phyloP scores from a whole-genome alignment of 495 filamentous ascomycete species.

The Delitschia confertaspora region DNA sequence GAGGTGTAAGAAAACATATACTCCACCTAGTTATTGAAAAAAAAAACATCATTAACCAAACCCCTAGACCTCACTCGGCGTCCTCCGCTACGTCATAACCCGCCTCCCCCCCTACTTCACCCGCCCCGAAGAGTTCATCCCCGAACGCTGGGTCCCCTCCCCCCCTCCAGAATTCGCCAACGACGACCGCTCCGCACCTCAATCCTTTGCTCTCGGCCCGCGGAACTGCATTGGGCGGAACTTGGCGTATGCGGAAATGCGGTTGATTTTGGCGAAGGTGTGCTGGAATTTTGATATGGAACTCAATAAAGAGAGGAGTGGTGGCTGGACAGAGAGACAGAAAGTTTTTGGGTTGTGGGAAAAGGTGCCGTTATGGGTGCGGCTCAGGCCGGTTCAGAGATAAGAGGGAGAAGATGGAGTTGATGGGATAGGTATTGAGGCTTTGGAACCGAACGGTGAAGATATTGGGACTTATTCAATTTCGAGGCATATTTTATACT shows the following conservation, averaged over 20 bases:
- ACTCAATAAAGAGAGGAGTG: constrained; percentile 20
- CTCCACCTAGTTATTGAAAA: constrained; percentile 1
- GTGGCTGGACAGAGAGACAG: constrained; percentile 37
- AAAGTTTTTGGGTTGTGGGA: constrained; percentile 29
- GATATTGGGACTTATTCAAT: too few relatives aligned
- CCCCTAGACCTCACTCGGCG: constrained; percentile 40
- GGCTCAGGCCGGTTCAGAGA: constrained; percentile 10
- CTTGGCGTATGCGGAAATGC: constrained; percentile 19
- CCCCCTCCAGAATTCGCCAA: constrained; percentile 30
- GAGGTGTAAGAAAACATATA: constrained; percentile 30
- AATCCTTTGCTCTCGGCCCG: constrained; percentile 50
- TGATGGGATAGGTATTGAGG: too few relatives aligned
- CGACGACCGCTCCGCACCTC: constrained; percentile 40
- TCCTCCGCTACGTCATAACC: constrained; percentile 44
- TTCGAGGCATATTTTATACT: too few relatives aligned
- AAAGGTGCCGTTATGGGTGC: constrained; percentile 19
- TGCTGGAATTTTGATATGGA: constrained; percentile 21
- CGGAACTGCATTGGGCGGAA: constrained; percentile 49
- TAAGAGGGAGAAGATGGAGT: too few relatives aligned
- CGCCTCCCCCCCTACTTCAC: constrained; percentile 41
- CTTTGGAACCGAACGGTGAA: too few relatives aligned
- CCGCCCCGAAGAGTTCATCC: constrained; percentile 40
- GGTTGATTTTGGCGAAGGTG: constrained; percentile 16
- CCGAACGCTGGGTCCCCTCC: constrained; percentile 43
- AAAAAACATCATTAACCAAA: background rate